Evolutionary conservation across 2,329 filamentous ascomycete species (phyloP).

Genomic region (Colletotrichum eremochloae): DNA sequence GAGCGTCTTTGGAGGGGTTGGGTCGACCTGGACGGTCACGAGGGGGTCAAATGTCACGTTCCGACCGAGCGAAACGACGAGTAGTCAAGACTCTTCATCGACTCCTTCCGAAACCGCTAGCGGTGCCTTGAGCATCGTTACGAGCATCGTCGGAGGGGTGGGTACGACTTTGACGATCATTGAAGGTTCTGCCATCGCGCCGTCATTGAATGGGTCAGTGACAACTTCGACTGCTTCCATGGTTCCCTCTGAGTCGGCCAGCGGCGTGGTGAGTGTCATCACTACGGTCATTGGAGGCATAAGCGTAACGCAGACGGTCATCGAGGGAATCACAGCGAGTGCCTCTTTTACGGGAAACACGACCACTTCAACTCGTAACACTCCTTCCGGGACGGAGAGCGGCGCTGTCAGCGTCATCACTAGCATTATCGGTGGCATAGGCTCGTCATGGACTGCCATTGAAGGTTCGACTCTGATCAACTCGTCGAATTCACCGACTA

Average conservation of each 20-base stretch:
- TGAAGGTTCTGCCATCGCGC: background rate
- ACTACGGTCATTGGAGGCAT: background rate
- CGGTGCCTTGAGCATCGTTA: background rate
- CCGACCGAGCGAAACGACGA: background rate
- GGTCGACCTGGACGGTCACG: constrained; percentile 1
- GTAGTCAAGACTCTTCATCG: too few species aligned
- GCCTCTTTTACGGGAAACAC: background rate
- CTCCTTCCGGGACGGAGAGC: background rate
- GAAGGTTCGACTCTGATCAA: background rate
- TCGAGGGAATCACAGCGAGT: background rate
- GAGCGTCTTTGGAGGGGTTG: background rate
- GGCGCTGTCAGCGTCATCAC: background rate
- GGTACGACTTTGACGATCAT: constrained; percentile 4
- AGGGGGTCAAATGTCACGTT: background rate
- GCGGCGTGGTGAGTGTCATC: background rate
- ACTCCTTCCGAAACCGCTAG: background rate
- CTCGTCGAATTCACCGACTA: background rate
- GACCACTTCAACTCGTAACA: background rate
- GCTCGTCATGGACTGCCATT: background rate
- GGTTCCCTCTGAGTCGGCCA: background rate
- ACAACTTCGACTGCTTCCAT: background rate
- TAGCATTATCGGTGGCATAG: background rate
- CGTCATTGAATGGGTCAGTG: background rate
- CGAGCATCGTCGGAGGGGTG: background rate
- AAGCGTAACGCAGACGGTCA: background rate